These are phyloP conservation scores for Phlyctochytrium arcticum DNA, from an alignment of 192 early-diverging fungal genomes.

Conservation along the genomic window DNA sequence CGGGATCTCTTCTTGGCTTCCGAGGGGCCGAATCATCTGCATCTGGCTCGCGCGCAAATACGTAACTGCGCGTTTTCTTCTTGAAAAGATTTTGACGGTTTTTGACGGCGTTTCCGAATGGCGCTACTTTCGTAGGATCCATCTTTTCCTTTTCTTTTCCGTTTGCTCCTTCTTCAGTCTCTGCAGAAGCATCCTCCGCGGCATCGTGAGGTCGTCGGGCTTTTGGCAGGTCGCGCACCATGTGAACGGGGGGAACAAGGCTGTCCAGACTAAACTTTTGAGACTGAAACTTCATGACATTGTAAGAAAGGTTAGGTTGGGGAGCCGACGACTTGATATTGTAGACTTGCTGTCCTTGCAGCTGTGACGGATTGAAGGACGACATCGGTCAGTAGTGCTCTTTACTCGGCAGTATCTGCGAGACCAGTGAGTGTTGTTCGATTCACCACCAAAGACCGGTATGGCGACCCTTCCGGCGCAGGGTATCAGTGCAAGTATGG, in stretches of 20 bases:
- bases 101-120: constrained; percentile 22
- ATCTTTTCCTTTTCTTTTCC: constrained; percentile 19
- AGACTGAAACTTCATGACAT: constrained; percentile 32
- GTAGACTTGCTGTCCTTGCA: not conserved
- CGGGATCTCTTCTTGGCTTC: constrained; percentile 26
- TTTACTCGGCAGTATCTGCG: not conserved
- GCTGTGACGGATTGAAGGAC: not conserved
- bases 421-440: too few relatives aligned
- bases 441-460: too few relatives aligned
- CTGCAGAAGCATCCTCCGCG: not conserved
- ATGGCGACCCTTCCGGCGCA: too few relatives aligned
- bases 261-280: constrained; percentile 21
- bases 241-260: constrained; percentile 22
- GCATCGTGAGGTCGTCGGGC: constrained; percentile 10
- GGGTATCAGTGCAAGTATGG: too few relatives aligned
- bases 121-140: constrained; percentile 21
- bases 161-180: not conserved
- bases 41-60: constrained; percentile 24
- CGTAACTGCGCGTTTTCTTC: constrained; percentile 45
- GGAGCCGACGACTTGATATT: not conserved
- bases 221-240: constrained; percentile 33
- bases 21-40: constrained; percentile 14
- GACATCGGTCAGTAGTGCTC: too few relatives aligned
- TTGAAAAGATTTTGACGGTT: constrained; percentile 37
- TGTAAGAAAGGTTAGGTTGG: constrained; percentile 3